phyloP scores from a whole-genome alignment of 495 filamentous ascomycete genomes.

The Talaromyces stipitatus region DNA sequence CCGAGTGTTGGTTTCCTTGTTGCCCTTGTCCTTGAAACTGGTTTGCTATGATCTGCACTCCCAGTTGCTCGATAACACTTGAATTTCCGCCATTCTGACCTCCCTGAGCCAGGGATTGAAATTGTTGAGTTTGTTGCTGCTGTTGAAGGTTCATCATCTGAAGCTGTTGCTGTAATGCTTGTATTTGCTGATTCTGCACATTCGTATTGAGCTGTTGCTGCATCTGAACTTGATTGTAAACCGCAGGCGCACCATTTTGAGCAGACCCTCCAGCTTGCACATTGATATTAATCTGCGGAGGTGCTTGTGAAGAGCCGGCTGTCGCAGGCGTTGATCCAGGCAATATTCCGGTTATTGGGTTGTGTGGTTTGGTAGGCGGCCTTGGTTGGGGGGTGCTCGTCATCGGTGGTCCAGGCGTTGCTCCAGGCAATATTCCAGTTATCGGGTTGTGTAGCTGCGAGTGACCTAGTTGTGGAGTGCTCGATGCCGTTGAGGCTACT shows the following conservation, averaged over 20 bases:
- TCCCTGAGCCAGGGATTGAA: background rate
- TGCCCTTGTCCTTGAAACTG: background rate
- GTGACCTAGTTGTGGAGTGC: background rate
- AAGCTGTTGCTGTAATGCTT: background rate
- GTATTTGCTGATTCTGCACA: background rate
- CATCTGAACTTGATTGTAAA: background rate
- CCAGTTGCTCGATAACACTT: background rate
- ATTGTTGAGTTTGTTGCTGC: background rate
- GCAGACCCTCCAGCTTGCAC: background rate
- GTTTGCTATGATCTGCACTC: background rate
- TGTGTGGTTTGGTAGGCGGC: background rate
- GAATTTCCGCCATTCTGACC: background rate
- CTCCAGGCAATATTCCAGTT: background rate
- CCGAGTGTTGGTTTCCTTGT: background rate
- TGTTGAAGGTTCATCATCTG: conserved; percentile 1
- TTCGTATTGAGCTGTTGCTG: background rate
- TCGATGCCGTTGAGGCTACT: background rate
- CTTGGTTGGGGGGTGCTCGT: background rate
- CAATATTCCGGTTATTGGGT: background rate
- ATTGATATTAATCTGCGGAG: background rate
- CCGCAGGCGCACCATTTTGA: background rate
- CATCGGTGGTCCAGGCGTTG: background rate
- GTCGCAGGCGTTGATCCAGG: background rate
- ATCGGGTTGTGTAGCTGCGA: background rate
- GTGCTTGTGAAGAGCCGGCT: background rate